Percentiles rank a stretch among this genome's conserved stretches.
Evolutionary conservation across 768 basidiomycete species (phyloP).

Genomic region (Mycena rebaudengoi): DNA sequence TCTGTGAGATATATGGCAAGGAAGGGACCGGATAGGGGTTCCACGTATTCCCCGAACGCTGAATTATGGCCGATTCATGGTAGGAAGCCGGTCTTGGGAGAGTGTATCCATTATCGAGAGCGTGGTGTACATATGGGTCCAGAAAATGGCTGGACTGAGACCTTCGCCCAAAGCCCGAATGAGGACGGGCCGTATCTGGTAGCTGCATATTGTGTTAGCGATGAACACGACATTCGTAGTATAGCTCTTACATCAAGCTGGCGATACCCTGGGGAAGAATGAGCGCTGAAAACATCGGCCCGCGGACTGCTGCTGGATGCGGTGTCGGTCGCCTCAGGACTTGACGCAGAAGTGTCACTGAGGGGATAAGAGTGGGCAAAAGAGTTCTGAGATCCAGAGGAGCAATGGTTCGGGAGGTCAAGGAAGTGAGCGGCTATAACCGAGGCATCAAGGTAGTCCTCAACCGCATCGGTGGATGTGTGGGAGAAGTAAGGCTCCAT

Average conservation of each 20-base stretch:
- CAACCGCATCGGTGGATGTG: neutral
- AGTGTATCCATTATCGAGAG: neutral
- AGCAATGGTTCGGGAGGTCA: neutral
- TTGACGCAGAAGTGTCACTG: constrained; percentile 11
- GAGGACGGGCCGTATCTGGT: neutral
- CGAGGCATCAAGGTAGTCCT: constrained; percentile 9
- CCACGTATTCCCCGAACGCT: neutral
- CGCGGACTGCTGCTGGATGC: constrained; percentile 9
- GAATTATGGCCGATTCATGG: neutral
- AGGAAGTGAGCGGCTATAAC: constrained; percentile 11
- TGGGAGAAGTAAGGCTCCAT: neutral
- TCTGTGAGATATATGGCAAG: constrained; percentile 2
- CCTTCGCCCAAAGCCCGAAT: neutral
- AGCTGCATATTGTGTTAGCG: too few species aligned
- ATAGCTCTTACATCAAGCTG: neutral
- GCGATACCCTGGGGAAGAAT: neutral
- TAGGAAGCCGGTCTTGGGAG: neutral
- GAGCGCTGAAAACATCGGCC: neutral
- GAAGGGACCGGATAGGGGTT: neutral
- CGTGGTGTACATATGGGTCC: neutral
- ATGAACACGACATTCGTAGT: neutral
- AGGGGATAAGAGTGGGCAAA: neutral
- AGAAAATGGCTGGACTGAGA: neutral
- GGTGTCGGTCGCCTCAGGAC: constrained; percentile 6
- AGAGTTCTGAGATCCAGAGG: neutral